These are phyloP conservation scores for Gypsophila paniculata DNA, from an alignment of 179 eudicot species.

Conservation along the genomic window DNA sequence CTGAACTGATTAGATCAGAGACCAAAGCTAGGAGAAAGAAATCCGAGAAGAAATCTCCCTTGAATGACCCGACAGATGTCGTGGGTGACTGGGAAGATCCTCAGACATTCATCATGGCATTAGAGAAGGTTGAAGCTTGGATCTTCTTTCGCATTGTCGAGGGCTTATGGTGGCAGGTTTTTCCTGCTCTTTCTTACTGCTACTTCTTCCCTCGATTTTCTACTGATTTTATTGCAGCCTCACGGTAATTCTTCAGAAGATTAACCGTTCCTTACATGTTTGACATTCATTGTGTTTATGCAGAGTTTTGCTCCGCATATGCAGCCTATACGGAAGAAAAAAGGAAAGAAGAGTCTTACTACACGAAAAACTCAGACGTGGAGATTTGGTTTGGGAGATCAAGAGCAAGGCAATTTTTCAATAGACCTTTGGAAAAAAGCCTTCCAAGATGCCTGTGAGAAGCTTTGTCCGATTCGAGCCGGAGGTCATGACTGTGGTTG, in stretches of 20 bases:
- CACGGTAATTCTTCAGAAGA: neutral
- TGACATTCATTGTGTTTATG: conserved; percentile 11
- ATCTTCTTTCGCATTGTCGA: conserved; percentile 68
- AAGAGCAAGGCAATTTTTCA: conserved; percentile 75
- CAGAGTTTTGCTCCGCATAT: conserved; percentile 88
- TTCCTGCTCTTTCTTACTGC: conserved; percentile 1
- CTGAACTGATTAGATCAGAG: conserved; percentile 18
- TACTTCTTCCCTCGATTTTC: neutral
- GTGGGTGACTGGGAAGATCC: conserved; percentile 76
- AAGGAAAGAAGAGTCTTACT: conserved; percentile 38
- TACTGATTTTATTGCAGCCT: neutral
- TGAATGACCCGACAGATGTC: conserved; percentile 32
- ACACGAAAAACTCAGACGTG: conserved; percentile 43
- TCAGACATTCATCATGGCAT: conserved; percentile 51
- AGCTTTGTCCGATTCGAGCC: conserved; percentile 85
- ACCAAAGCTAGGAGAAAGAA: conserved; percentile 32
- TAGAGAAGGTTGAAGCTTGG: conserved; percentile 90
- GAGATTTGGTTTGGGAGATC: conserved; percentile 57
- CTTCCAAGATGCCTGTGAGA: conserved; percentile 77
- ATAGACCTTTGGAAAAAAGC: conserved; percentile 85
- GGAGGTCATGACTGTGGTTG: conserved; percentile 91
- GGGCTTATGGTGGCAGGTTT: conserved; percentile 98
- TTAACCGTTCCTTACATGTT: neutral
- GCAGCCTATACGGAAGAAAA: conserved; percentile 61
- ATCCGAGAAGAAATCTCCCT: conserved; percentile 35